phyloP scores from a whole-genome alignment of 306 rosid species.

The Luffa acutangula region DNA sequence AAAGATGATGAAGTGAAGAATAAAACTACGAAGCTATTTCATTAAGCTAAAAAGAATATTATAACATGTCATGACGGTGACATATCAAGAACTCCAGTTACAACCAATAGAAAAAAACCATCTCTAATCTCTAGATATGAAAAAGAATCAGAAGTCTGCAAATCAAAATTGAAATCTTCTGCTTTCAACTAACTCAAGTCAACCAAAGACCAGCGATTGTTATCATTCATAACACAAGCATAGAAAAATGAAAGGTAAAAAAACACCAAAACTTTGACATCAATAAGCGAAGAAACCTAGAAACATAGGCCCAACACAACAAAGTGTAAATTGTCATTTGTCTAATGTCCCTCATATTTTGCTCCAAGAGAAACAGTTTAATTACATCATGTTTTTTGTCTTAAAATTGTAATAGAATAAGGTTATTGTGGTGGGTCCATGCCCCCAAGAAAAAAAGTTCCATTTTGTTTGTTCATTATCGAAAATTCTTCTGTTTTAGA shows the following conservation, averaged over 20 bases:
- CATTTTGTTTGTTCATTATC: constrained; percentile 5
- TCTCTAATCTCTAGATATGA: neutral
- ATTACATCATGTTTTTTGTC: constrained; percentile 2
- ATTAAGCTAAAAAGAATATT: neutral
- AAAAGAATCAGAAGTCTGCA: neutral
- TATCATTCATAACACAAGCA: neutral
- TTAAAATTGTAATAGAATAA: neutral
- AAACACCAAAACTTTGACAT: neutral
- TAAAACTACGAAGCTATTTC: neutral
- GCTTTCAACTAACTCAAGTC: neutral
- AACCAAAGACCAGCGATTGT: neutral
- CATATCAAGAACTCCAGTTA: neutral
- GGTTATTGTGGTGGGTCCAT: neutral
- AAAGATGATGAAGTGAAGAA: neutral
- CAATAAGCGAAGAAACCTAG: neutral
- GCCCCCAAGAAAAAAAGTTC: neutral
- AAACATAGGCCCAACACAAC: neutral
- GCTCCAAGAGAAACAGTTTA: neutral
- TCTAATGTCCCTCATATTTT: neutral
- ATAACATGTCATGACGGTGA: neutral
- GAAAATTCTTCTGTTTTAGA: constrained; percentile 2
- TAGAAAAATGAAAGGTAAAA: neutral
- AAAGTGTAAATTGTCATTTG: neutral
- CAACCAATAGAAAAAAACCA: neutral
- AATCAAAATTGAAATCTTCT: neutral